Evolutionary conservation across 441 rosid species (phyloP), one percentile per base, ranked within the genome.

Genomic region (Gossypium trilobum): DNA sequence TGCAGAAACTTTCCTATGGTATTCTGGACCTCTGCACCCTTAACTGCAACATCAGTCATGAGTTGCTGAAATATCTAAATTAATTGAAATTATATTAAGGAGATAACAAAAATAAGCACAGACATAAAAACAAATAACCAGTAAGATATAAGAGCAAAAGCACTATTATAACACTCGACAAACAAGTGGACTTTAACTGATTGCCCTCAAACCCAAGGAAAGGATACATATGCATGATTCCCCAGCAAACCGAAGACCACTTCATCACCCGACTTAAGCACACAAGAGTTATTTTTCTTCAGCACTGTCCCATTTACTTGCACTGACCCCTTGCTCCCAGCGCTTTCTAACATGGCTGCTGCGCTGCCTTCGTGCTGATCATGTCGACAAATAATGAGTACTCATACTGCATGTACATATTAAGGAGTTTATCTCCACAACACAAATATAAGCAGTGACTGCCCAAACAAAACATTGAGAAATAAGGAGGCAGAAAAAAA

Each of bases 181-280:
- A 56, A 25, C 13, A 44, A 13, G 13, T 16, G 17, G 48, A 31
- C 48, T 68, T 51, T 52, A 52, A 51, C n/a, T 8, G 56, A 46
- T 10, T 23, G 74, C 73, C 29, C 25, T 72, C 42, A 14, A 13
- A 50, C 46, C 29, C 23, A 33, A 76, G 51, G 33, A 56, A 80
- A 87, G 94, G 96, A 92, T 92, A 92, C 96, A 75, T 89, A 92
- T 69, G 95, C 89, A 80, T 89, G 90, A 76, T 89, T 92, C 74
- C 93, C 93, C 27, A 77, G 68, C 11, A 70, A 56, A 78, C 95
- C 92, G 73, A 92, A 90, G 71, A 84, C 80, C 27, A 92, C 77
- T 78, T 92, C 97, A 74, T 92, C 97, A n/a, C 97, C 97, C 0
- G 93, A 87, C 46, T 80, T 87, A 52, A 92, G 93, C 51, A 60